phyloP scores from a whole-genome alignment of 352 stramenopile species.

The Phytophthora podocarpi region DNA sequence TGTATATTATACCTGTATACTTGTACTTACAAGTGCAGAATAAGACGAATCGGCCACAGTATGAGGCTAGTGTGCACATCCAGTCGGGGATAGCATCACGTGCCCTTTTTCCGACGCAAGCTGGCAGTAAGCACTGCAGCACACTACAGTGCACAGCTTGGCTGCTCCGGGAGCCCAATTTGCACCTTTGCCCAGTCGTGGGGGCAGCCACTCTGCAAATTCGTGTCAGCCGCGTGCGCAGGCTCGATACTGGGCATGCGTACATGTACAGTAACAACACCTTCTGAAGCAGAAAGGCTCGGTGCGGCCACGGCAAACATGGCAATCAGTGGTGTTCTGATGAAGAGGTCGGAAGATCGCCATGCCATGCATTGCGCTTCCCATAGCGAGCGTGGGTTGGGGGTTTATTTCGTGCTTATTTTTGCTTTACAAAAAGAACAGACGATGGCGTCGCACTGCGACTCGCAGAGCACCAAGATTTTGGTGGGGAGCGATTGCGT shows the following conservation, averaged over 20 bases:
- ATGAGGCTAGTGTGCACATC: too few relatives aligned
- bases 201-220: constrained; percentile 12
- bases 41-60: too few relatives aligned
- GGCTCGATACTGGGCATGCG: constrained; percentile 25
- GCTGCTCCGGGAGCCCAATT: constrained; percentile 12
- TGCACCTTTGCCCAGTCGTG: constrained; percentile 25
- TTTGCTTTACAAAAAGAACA: constrained; percentile 2
- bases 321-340: constrained; percentile 2
- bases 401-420: constrained; percentile 22
- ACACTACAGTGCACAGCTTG: background rate
- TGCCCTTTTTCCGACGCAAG: constrained; percentile 28
- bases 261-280: too few relatives aligned
- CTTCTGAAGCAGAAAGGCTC: constrained; percentile 6
- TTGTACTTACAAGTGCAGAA: too few relatives aligned
- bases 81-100: too few relatives aligned
- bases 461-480: constrained; percentile 18
- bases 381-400: constrained; percentile 2
- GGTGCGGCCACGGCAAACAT: background rate
- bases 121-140: constrained; percentile 7
- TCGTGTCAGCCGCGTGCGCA: background rate
- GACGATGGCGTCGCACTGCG: too few relatives aligned
- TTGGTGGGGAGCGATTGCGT: constrained; percentile 18
- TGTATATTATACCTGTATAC: too few relatives aligned
- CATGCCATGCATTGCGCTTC: background rate
- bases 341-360: constrained; percentile 35